A percentile compares a stretch with the other conserved stretches of the same genome.
These are phyloP conservation scores for Diospyros kaki DNA, from an alignment of 148 eudicot species.

Conservation along the genomic window DNA sequence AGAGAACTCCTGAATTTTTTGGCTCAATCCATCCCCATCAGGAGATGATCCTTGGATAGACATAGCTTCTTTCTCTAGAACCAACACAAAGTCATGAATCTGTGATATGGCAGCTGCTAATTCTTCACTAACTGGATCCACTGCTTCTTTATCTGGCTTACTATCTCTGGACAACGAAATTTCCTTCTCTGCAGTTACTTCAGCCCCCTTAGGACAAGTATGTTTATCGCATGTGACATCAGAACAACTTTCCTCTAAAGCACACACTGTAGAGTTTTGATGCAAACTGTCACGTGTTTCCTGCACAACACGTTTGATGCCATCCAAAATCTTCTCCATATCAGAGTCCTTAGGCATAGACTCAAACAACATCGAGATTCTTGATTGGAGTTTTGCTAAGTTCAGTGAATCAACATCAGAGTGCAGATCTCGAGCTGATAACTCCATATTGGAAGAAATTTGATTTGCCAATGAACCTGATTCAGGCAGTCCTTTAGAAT, in stretches of 20 bases:
- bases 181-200: constrained; percentile 34
- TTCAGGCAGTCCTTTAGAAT: constrained; percentile 21
- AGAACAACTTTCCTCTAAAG: constrained; percentile 39
- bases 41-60: constrained; percentile 38
- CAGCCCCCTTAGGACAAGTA: constrained; percentile 29
- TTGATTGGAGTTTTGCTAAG: constrained; percentile 51
- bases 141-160: constrained; percentile 16
- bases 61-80: constrained; percentile 62
- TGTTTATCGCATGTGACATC: constrained; percentile 21
- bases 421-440: constrained; percentile 15
- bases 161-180: constrained; percentile 32
- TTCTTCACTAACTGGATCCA: constrained; percentile 29
- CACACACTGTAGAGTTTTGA: constrained; percentile 31
- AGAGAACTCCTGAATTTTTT: constrained; percentile 49
- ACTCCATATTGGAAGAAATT: constrained; percentile 16
- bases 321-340: constrained; percentile 46
- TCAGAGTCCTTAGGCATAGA: constrained; percentile 57
- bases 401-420: constrained; percentile 28
- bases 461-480: constrained; percentile 12
- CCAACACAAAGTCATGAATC: constrained; percentile 50
- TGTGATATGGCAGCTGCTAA: constrained; percentile 50
- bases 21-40: constrained; percentile 39
- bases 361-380: constrained; percentile 48
- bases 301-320: constrained; percentile 48
- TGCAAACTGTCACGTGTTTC: constrained; percentile 37